A percentile compares a stretch with the other conserved stretches of the same genome.
These are phyloP conservation scores for Ustilago curta DNA, from an alignment of 1,284 basidiomycete genomes.

Conservation along the genomic window DNA sequence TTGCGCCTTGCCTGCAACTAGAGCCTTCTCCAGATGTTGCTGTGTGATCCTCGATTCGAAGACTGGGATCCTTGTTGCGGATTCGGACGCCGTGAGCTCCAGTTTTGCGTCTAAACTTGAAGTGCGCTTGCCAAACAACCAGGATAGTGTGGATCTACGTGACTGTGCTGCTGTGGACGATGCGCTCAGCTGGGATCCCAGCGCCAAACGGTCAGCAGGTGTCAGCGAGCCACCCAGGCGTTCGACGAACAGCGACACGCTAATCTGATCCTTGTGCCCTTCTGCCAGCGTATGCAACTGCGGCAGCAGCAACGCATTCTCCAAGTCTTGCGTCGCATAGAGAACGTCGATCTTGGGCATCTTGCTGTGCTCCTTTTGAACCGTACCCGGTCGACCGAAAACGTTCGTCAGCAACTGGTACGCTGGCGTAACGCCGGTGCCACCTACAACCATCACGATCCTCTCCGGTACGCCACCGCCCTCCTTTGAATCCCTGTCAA, in stretches of 20 bases:
- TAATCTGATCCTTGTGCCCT: constrained; percentile 22
- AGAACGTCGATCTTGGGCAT: constrained; percentile 40
- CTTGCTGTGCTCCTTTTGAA: too few relatives aligned
- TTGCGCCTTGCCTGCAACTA: background rate
- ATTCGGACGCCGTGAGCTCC: constrained; percentile 3
- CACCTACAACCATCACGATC: constrained; percentile 50
- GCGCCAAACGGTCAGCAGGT: constrained; percentile 2
- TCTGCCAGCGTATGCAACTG: constrained; percentile 29
- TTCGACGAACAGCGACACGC: constrained; percentile 38
- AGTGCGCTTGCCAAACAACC: constrained; percentile 5
- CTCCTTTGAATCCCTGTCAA: constrained; percentile 15
- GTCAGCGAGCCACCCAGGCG: constrained; percentile 5
- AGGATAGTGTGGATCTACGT: constrained; percentile 8
- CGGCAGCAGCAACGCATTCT: constrained; percentile 42
- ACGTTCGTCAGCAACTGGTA: constrained; percentile 53
- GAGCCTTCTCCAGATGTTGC: constrained; percentile 21
- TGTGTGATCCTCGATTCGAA: constrained; percentile 42
- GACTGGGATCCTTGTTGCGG: constrained; percentile 22
- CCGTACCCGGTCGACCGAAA: constrained; percentile 17
- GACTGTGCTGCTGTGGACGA: background rate
- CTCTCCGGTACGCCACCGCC: constrained; percentile 16
- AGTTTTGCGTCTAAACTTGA: constrained; percentile 13
- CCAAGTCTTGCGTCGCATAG: constrained; percentile 31
- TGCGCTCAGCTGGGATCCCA: constrained; percentile 12
- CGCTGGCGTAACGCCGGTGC: constrained; percentile 57